phyloP scores from a whole-genome alignment of 495 filamentous ascomycete species.

The Clavariopsis aquatica region DNA sequence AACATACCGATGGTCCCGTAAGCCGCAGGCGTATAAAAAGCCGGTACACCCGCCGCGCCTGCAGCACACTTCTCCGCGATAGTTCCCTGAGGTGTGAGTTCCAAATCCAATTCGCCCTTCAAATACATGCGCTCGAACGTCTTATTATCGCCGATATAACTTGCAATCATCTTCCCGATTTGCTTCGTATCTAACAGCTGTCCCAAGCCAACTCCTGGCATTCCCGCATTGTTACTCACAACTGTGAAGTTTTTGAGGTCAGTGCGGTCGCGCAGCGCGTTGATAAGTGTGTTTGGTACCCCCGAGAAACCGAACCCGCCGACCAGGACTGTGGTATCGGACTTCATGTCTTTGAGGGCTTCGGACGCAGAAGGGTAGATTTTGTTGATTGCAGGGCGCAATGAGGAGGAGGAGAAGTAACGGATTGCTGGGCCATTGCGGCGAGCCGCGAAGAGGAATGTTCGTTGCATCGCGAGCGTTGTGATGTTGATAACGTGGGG shows the following conservation, averaged over 20 bases:
- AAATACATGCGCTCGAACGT: slow-evolving; percentile 88
- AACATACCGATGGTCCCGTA: slow-evolving; percentile 36
- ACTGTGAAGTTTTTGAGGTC: slow-evolving; percentile 36
- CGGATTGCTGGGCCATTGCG: slow-evolving; percentile 23
- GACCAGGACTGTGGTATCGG: slow-evolving; percentile 29
- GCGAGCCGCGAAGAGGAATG: slow-evolving; percentile 31
- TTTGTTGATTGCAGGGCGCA: slow-evolving; percentile 32
- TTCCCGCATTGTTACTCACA: slow-evolving; percentile 37
- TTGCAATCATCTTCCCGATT: slow-evolving; percentile 88
- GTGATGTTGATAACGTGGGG: neutral
- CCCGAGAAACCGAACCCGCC: slow-evolving; percentile 36
- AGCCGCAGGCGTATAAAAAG: slow-evolving; percentile 89
- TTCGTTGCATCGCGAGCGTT: slow-evolving; percentile 27
- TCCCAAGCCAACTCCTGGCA: slow-evolving; percentile 32
- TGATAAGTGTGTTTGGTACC: slow-evolving; percentile 37
- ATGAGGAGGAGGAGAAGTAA: slow-evolving; percentile 25
- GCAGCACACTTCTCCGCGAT: slow-evolving; percentile 85
- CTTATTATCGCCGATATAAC: slow-evolving; percentile 92
- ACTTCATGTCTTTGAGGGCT: slow-evolving; percentile 36
- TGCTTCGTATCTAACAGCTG: slow-evolving; percentile 54
- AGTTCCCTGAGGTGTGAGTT: slow-evolving; percentile 87
- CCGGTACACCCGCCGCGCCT: slow-evolving; percentile 86
- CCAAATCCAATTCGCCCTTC: slow-evolving; percentile 80
- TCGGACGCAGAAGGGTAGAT: slow-evolving; percentile 31
- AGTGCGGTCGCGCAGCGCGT: slow-evolving; percentile 31